phyloP scores from a whole-genome alignment of 441 rosid genomes.

The Euphorbia schlechtendalii region DNA sequence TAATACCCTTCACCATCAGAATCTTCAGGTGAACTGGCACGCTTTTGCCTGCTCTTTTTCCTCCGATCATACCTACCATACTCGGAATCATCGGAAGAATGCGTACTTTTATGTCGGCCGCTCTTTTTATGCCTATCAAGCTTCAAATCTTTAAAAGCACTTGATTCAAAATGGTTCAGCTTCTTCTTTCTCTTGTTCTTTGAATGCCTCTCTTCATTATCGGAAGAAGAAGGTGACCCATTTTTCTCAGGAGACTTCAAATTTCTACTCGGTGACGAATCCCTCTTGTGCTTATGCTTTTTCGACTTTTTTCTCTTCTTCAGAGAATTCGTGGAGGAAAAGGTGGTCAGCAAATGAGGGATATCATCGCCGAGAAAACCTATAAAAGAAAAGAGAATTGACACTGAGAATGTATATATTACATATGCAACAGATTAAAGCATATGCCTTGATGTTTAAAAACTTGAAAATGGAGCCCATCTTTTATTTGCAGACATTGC shows the following conservation, averaged over 20 bases:
- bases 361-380: conserved; percentile 73
- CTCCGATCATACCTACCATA: conserved; percentile 19
- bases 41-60: no score
- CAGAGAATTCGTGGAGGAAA: conserved; percentile 35
- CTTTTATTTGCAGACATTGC: no score
- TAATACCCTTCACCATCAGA: no score
- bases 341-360: conserved; percentile 53
- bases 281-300: conserved; percentile 41
- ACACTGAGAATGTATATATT: no score
- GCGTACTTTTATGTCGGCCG: conserved; percentile 30
- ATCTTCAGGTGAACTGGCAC: no score
- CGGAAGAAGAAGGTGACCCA: conserved; percentile 34
- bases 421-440: no score
- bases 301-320: conserved; percentile 31
- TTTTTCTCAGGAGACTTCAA: conserved; percentile 23
- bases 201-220: conserved; percentile 29
- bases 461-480: no score
- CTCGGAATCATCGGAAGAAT: conserved; percentile 27
- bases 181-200: conserved; percentile 39
- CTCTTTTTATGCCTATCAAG: conserved; percentile 22
- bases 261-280: conserved; percentile 31
- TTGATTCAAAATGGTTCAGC: conserved; percentile 32
- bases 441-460: no score
- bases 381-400: conserved; percentile 28
- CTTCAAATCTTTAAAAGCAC: conserved; percentile 35